phyloP scores from a whole-genome alignment of 768 basidiomycete species.

The Amyloporia xantha region DNA sequence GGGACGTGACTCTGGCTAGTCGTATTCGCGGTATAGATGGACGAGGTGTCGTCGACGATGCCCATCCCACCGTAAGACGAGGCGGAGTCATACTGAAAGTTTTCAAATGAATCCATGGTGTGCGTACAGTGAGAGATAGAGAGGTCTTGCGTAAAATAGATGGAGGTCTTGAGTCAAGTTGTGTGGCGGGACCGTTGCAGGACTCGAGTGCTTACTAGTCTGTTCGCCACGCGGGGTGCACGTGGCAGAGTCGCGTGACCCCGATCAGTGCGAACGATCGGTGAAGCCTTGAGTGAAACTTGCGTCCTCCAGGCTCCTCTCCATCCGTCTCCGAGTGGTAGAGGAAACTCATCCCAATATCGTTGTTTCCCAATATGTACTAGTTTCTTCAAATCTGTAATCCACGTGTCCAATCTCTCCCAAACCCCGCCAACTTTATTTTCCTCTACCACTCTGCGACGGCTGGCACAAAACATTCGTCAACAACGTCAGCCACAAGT shows the following conservation, averaged over 20 bases:
- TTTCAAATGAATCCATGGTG: slow-evolving; percentile 75
- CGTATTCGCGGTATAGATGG: slow-evolving; percentile 72
- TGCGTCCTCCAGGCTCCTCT: too few relatives aligned
- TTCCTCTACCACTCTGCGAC: too few relatives aligned
- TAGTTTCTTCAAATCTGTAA: too few relatives aligned
- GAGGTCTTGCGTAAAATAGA: neutral
- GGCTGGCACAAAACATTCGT: too few relatives aligned
- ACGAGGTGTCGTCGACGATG: slow-evolving; percentile 74
- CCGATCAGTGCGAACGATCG: neutral
- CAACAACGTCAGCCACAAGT: too few relatives aligned
- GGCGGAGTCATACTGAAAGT: slow-evolving; percentile 79
- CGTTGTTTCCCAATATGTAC: too few relatives aligned
- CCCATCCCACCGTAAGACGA: slow-evolving; percentile 73
- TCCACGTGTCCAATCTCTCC: too few relatives aligned
- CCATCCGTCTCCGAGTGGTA: too few relatives aligned
- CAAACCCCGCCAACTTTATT: too few relatives aligned
- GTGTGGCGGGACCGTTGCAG: slow-evolving; percentile 5
- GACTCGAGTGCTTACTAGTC: slow-evolving; percentile 10
- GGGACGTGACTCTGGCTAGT: slow-evolving; percentile 38
- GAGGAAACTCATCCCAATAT: too few relatives aligned
- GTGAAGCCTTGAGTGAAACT: too few relatives aligned
- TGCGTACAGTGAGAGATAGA: slow-evolving; percentile 1
- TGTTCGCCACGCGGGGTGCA: slow-evolving; percentile 10
- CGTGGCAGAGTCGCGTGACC: slow-evolving; percentile 3
- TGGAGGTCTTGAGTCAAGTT: slow-evolving; percentile 6